Evolutionary conservation across 1,284 basidiomycete species (phyloP).

Genomic region (Grifola frondosa): DNA sequence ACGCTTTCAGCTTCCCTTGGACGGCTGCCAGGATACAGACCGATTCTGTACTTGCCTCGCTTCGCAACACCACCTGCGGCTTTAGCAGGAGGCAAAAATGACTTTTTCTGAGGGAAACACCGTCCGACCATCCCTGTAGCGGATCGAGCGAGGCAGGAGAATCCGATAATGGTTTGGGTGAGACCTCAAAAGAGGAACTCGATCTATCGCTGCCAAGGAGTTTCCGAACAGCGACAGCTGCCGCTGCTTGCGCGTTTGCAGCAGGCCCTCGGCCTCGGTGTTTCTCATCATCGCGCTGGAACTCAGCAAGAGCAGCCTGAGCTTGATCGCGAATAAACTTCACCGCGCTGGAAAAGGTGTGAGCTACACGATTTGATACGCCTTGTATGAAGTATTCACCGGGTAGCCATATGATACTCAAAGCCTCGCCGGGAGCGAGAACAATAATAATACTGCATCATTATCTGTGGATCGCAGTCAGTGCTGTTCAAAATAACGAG

Average conservation of each 20-base stretch:
- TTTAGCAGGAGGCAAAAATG: slow-evolving; percentile 86
- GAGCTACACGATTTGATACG: background rate
- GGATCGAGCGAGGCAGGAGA: slow-evolving; percentile 44
- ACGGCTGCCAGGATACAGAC: slow-evolving; percentile 82
- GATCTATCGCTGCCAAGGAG: slow-evolving; percentile 53
- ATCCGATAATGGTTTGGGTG: slow-evolving; percentile 19
- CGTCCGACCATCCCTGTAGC: slow-evolving; percentile 70
- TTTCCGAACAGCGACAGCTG: slow-evolving; percentile 59
- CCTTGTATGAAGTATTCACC: slow-evolving; percentile 45
- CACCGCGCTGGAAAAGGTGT: slow-evolving; percentile 56
- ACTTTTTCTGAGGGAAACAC: slow-evolving; percentile 64
- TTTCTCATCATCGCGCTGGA: slow-evolving; percentile 35
- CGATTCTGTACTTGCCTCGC: slow-evolving; percentile 59
- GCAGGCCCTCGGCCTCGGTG: slow-evolving; percentile 35
- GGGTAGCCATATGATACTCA: slow-evolving; percentile 86
- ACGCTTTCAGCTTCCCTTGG: slow-evolving; percentile 81
- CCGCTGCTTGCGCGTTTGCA: slow-evolving; percentile 57
- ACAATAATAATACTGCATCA: slow-evolving; percentile 90
- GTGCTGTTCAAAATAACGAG: background rate
- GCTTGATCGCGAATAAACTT: slow-evolving; percentile 85
- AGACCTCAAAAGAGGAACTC: slow-evolving; percentile 46
- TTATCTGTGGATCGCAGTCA: slow-evolving; percentile 48
- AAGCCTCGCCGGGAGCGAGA: slow-evolving; percentile 74
- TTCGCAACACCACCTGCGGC: slow-evolving; percentile 86
- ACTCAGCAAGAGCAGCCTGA: slow-evolving; percentile 41